A percentile compares a stretch with the other conserved stretches of the same genome.
These are phyloP conservation scores for Austroboletus festivus DNA, from an alignment of 768 basidiomycete species.

Conservation along the genomic window DNA sequence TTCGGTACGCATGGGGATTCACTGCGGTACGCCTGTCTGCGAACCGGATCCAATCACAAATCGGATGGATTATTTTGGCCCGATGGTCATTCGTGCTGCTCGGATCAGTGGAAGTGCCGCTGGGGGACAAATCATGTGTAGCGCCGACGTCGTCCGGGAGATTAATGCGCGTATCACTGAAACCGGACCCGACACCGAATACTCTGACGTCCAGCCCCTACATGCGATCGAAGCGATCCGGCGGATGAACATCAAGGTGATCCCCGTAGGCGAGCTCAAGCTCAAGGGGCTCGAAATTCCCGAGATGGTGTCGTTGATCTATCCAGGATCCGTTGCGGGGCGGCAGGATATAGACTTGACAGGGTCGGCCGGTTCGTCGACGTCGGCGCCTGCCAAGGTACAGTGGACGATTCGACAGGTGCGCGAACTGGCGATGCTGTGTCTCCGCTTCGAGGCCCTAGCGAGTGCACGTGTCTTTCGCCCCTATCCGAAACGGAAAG, in stretches of 20 bases:
- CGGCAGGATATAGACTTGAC: conserved; percentile 57
- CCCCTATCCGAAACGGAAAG: conserved; percentile 35
- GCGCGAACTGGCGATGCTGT: conserved; percentile 65
- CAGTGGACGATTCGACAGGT: conserved; percentile 74
- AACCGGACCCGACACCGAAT: conserved; percentile 54
- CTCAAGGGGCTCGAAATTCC: conserved; percentile 94
- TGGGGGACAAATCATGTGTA: conserved; percentile 94
- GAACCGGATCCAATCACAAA: conserved; percentile 88
- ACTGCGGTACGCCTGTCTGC: conserved; percentile 86
- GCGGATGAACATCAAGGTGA: conserved; percentile 63
- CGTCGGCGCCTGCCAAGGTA: conserved; percentile 36
- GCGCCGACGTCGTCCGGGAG: conserved; percentile 82
- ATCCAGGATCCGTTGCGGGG: conserved; percentile 69
- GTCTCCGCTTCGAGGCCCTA: conserved; percentile 77
- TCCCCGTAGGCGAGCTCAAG: conserved; percentile 83
- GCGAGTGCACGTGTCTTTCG: conserved; percentile 61
- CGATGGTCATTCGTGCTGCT: conserved; percentile 92
- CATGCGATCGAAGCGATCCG: conserved; percentile 74
- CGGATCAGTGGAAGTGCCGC: conserved; percentile 78
- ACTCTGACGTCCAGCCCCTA: conserved; percentile 52
- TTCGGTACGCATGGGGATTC: conserved; percentile 96
- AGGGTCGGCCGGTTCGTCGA: conserved; percentile 12
- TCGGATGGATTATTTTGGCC: conserved; percentile 98
- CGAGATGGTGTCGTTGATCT: conserved; percentile 82
- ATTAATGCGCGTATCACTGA: conserved; percentile 60